Evolutionary conservation across 179 eudicot species (phyloP).

Genomic region (Pouteria campechiana): DNA sequence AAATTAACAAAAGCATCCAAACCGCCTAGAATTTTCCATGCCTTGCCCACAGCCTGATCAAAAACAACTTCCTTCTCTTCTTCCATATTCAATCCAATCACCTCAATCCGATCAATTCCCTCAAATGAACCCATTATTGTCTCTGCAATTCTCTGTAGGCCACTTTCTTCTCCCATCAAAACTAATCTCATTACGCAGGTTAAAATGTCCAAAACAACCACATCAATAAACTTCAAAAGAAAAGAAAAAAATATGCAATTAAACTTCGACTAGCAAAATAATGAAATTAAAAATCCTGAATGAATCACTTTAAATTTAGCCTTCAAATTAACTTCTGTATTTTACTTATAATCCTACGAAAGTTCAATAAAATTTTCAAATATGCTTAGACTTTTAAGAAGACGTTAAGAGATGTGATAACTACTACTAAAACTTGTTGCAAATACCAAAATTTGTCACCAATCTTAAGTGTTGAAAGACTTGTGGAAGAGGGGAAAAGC

Average conservation of each 20-base stretch:
- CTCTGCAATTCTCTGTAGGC: constrained; percentile 28
- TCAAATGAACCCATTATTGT: constrained; percentile 32
- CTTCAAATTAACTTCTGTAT: too few relatives aligned
- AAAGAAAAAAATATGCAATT: not conserved
- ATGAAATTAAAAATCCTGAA: too few relatives aligned
- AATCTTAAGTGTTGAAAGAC: too few relatives aligned
- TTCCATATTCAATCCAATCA: constrained; percentile 75
- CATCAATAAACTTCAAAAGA: not conserved
- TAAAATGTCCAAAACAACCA: not conserved
- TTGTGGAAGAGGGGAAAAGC: too few relatives aligned
- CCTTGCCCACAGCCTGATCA: constrained; percentile 61
- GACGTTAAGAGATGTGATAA: too few relatives aligned
- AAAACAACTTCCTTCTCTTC: constrained; percentile 52
- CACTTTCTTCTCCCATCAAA: constrained; percentile 60
- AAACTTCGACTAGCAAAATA: too few relatives aligned
- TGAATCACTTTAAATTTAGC: too few relatives aligned
- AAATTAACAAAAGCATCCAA: constrained; percentile 72
- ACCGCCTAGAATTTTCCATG: constrained; percentile 41
- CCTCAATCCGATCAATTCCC: constrained; percentile 25
- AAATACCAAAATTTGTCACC: too few relatives aligned
- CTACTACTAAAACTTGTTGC: too few relatives aligned
- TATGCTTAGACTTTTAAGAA: too few relatives aligned
- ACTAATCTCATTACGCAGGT: constrained; percentile 41
- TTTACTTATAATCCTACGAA: too few relatives aligned
- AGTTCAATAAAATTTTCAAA: too few relatives aligned